These are phyloP conservation scores for Populus euphratica DNA, from an alignment of 345 rosid species.

Conservation along the genomic window DNA sequence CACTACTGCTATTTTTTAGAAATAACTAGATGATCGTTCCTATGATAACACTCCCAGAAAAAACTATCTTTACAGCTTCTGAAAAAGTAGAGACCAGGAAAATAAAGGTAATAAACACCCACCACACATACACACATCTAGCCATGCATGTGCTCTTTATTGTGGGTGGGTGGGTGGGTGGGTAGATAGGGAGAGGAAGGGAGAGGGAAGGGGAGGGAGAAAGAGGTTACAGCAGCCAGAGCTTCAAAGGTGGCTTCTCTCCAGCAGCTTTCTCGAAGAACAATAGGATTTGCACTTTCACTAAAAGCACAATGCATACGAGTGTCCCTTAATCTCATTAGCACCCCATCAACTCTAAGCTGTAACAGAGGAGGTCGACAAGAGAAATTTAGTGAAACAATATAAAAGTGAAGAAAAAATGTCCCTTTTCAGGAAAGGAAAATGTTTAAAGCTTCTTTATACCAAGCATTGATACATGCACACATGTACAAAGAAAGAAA, in stretches of 20 bases:
- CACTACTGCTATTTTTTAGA: background rate
- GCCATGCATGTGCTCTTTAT: too few relatives aligned
- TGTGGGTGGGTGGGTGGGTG: too few relatives aligned
- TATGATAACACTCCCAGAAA: background rate
- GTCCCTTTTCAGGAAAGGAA: background rate
- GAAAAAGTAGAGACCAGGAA: background rate
- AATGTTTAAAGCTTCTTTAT: background rate
- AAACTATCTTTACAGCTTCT: background rate
- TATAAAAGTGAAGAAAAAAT: background rate
- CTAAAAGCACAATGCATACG: slow-evolving; percentile 70
- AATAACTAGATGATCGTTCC: background rate
- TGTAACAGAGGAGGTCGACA: slow-evolving; percentile 22
- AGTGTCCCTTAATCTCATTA: slow-evolving; percentile 94
- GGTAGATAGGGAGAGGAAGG: background rate
- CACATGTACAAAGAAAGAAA: background rate
- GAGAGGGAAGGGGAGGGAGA: slow-evolving; percentile 26
- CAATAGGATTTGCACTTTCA: slow-evolving; percentile 40
- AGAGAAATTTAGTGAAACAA: background rate
- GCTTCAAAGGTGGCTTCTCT: slow-evolving; percentile 79
- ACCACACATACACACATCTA: background rate
- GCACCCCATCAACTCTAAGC: slow-evolving; percentile 98
- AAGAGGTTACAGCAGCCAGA: slow-evolving; percentile 56
- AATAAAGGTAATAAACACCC: background rate
- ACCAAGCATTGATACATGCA: background rate
- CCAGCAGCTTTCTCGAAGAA: slow-evolving; percentile 91